Percentiles rank a stretch among this genome's conserved stretches.
These are phyloP conservation scores for Colletotrichum sp. DNA, from an alignment of 2,329 filamentous ascomycete genomes.

Conservation along the genomic window DNA sequence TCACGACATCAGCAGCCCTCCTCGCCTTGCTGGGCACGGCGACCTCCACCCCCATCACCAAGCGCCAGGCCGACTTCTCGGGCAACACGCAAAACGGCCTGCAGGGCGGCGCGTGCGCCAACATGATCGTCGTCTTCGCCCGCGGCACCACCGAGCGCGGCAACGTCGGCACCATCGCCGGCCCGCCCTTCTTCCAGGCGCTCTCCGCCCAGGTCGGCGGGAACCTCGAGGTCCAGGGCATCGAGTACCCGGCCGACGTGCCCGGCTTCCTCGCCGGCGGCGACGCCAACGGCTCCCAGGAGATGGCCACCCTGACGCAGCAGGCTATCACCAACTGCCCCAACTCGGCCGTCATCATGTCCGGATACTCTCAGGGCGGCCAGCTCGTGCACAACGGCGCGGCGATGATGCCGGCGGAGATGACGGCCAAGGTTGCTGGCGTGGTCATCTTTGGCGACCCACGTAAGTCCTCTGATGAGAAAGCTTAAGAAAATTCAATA, in stretches of 20 bases:
- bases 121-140: slow-evolving; percentile 60
- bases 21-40: slow-evolving; percentile 16
- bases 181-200: slow-evolving; percentile 54
- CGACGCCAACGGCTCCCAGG: slow-evolving; percentile 43
- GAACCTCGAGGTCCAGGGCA: slow-evolving; percentile 57
- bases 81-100: slow-evolving; percentile 17
- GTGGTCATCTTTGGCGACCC: slow-evolving; percentile 35
- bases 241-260: slow-evolving; percentile 53
- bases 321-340: slow-evolving; percentile 46
- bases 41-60: not conserved
- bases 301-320: slow-evolving; percentile 35
- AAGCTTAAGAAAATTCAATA: not conserved
- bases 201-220: slow-evolving; percentile 44
- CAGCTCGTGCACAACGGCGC: slow-evolving; percentile 49
- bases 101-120: slow-evolving; percentile 35
- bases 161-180: slow-evolving; percentile 54
- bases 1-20: not conserved
- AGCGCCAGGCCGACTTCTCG: slow-evolving; percentile 20
- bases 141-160: slow-evolving; percentile 58
- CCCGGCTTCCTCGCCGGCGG: slow-evolving; percentile 51
- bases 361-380: slow-evolving; percentile 49
- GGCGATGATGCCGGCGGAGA: slow-evolving; percentile 37
- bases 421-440: slow-evolving; percentile 29
- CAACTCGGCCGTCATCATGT: slow-evolving; percentile 48
- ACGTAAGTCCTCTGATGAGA: not conserved